phyloP scores from a whole-genome alignment of 805 yeast species.

The Zygosaccharomyces gambellarensis region DNA sequence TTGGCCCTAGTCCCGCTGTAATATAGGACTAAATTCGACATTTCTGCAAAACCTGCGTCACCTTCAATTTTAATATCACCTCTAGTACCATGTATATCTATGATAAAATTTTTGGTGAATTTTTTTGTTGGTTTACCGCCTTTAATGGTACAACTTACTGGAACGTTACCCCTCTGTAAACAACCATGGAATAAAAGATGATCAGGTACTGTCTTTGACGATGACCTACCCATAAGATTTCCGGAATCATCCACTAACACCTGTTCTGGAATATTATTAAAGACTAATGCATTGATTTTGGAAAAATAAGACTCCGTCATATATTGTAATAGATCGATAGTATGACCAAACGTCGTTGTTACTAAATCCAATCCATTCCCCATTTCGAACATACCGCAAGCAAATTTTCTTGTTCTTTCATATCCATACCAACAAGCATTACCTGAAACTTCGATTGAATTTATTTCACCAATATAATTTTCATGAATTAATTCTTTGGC shows the following conservation, averaged over 20 bases:
- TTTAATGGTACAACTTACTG: constrained; percentile 31
- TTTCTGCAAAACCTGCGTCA: constrained; percentile 35
- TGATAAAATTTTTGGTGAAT: constrained; percentile 32
- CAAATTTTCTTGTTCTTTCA: constrained; percentile 27
- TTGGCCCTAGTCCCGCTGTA: constrained; percentile 27
- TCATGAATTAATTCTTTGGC: constrained; percentile 30
- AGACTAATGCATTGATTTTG: constrained; percentile 27
- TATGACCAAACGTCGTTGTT: constrained; percentile 31
- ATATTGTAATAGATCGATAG: constrained; percentile 30
- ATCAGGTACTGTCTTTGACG: constrained; percentile 28
- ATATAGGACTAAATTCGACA: constrained; percentile 30
- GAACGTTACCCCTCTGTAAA: constrained; percentile 26
- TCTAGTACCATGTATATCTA: constrained; percentile 33
- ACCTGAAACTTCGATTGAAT: constrained; percentile 30
- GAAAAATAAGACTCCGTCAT: constrained; percentile 31
- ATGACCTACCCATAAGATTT: constrained; percentile 18
- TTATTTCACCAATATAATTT: constrained; percentile 31
- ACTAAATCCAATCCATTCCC: constrained; percentile 29
- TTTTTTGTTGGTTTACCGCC: constrained; percentile 34
- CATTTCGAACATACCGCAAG: constrained; percentile 26
- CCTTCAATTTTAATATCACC: constrained; percentile 34
- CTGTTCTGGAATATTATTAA: constrained; percentile 30
- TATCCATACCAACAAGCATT: constrained; percentile 34
- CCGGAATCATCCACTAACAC: constrained; percentile 27
- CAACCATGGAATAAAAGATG: constrained; percentile 32